A percentile compares a stretch with the other conserved stretches of the same genome.
These are phyloP conservation scores for Citrus inodora DNA, from an alignment of 345 rosid species.

Conservation along the genomic window DNA sequence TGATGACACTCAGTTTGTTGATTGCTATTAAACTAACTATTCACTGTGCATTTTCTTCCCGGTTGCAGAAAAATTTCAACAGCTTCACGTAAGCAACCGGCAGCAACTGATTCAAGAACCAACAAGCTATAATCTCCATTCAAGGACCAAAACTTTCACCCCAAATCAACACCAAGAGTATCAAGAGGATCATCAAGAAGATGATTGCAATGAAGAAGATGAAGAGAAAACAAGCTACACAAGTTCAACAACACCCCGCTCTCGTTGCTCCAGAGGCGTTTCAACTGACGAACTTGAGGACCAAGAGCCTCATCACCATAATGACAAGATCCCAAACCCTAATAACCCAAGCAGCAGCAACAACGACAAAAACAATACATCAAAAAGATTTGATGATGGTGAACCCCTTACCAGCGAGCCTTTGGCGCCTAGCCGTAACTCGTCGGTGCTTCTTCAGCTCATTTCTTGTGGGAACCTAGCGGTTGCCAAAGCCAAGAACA, in stretches of 20 bases:
- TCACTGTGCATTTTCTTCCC: not conserved
- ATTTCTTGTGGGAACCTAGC: slow-evolving; percentile 72
- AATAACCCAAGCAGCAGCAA: not conserved
- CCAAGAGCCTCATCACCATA: slow-evolving; percentile 3
- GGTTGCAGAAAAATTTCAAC: slow-evolving; percentile 38
- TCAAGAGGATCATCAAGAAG: slow-evolving; percentile 29
- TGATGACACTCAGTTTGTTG: not conserved
- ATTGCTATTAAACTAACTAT: not conserved
- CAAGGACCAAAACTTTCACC: slow-evolving; percentile 32
- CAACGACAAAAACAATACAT: slow-evolving; percentile 1
- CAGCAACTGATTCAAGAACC: slow-evolving; percentile 29
- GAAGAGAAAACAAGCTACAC: slow-evolving; percentile 69
- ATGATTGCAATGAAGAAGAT: slow-evolving; percentile 45
- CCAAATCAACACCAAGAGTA: slow-evolving; percentile 26
- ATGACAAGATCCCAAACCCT: slow-evolving; percentile 4
- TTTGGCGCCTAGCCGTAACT: slow-evolving; percentile 37
- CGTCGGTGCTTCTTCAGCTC: slow-evolving; percentile 69
- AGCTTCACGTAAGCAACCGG: slow-evolving; percentile 23
- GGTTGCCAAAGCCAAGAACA: slow-evolving; percentile 32
- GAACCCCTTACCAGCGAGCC: slow-evolving; percentile 26
- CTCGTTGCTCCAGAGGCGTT: slow-evolving; percentile 78
- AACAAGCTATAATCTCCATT: slow-evolving; percentile 26
- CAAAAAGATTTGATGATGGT: slow-evolving; percentile 46
- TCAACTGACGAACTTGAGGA: slow-evolving; percentile 70
- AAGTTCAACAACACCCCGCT: slow-evolving; percentile 79